These are phyloP conservation scores for Pistacia integerrima DNA, from an alignment of 345 rosid species.

Conservation along the genomic window DNA sequence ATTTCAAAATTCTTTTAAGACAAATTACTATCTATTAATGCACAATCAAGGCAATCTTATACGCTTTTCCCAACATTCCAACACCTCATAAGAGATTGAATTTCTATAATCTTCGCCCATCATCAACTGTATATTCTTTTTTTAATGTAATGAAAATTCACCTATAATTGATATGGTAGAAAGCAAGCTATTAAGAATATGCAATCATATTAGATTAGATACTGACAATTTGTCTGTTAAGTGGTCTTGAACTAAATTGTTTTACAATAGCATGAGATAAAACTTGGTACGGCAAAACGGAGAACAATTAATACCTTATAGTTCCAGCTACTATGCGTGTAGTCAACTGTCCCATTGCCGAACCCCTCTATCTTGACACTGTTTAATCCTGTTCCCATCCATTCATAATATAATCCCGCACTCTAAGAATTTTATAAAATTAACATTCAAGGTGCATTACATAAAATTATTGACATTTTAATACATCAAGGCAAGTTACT, in stretches of 20 bases:
- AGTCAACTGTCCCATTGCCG: too few species aligned
- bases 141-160: too few species aligned
- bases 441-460: not conserved
- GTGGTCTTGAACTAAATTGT: not conserved
- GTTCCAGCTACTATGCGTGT: too few species aligned
- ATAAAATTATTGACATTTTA: not conserved
- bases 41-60: not conserved
- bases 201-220: not conserved
- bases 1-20: not conserved
- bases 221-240: too few species aligned
- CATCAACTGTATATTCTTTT: too few species aligned
- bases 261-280: constrained; percentile 32
- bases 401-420: constrained; percentile 89
- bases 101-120: too few species aligned
- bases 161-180: too few species aligned
- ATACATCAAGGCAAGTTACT: constrained; percentile 26
- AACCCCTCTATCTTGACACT: constrained; percentile 38
- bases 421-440: constrained; percentile 39
- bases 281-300: too few species aligned
- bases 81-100: not conserved
- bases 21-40: not conserved
- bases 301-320: too few species aligned
- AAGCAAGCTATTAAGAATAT: too few species aligned
- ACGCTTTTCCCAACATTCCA: too few species aligned
- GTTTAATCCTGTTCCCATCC: constrained; percentile 72